A percentile compares a stretch with the other conserved stretches of the same genome.
Evolutionary conservation across 176 grass and related monocot species (phyloP).

Genomic region (barley (Hordeum vulgare)): MorexV3_pseudomolecules_assembly NC_058518.1:422822789-422823288

Average conservation of each 20-base stretch:
- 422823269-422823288: slow-evolving; percentile 82
- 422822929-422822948: background rate
- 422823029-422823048: background rate
- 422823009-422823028: slow-evolving; percentile 3
- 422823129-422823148: slow-evolving; percentile 78
- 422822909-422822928: too few species aligned
- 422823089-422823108: background rate
- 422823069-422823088: background rate
- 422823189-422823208: slow-evolving; percentile 88
- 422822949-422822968: background rate
- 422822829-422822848: background rate
- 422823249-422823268: slow-evolving; percentile 80
- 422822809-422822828: background rate
- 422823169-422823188: slow-evolving; percentile 85
- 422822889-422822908: too few species aligned
- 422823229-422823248: slow-evolving; percentile 59
- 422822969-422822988: background rate
- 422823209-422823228: slow-evolving; percentile 82
- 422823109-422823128: slow-evolving; percentile 67
- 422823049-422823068: background rate
- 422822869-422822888: too few species aligned
- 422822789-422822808: background rate
- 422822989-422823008: slow-evolving; percentile 8
- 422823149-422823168: slow-evolving; percentile 84
- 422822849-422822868: too few species aligned